Base-by-base conservation (phyloP, 2,329 filamentous ascomycete genomes). In the Fusarium verrucosum region DNA sequence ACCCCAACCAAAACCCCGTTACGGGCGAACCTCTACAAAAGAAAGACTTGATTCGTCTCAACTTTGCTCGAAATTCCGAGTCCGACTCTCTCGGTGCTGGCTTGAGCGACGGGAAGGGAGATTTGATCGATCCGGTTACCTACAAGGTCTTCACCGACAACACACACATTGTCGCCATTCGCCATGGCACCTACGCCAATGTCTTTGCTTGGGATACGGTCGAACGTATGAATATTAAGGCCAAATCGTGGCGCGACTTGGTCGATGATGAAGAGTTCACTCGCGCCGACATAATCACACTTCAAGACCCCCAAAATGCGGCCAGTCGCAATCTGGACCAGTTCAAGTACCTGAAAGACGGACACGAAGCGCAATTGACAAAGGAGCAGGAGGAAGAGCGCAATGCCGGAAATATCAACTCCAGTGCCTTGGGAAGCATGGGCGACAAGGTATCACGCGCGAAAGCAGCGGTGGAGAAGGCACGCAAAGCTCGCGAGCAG, bases 111-210 rank as follows among this genome's bases (percentile, higher is more conserved):
- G 84, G 81, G 16, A 82, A 84, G 59, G 91, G 87, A 50, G 95
- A 98, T 71, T 91, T 95, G 72, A 92, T 98, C 64, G 95, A 99
- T 72, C 96, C 95, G 0, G 94, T 99, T 42, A 97, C 94, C 1
- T 98, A 92, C 83, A 99, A 99, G 77, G 91, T 96, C 37, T 92
- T 99, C 73, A 99, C 95, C 42, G 93, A 99, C 76, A 98, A 98
- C 77, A 98, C 95, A 5, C 95, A 98, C 77, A 92, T 99, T 57
- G 92, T 98, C 41, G 94, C 94, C 16, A 83, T 99, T 64, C 85
- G 88, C 55, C 88, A 91, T 77, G 87, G 87, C 51, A 90, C 84
- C 52, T 94, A 94, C 56, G 94, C 94, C 45, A 99, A 99, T 78
- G 95, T 97, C 6, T 99, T 98, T 75, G 89, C 94, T 2, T 97